Evolutionary conservation across 2,329 filamentous ascomycete species (phyloP), one percentile per base, ranked within the genome.

Genomic region (Colletotrichum limetticola): DNA sequence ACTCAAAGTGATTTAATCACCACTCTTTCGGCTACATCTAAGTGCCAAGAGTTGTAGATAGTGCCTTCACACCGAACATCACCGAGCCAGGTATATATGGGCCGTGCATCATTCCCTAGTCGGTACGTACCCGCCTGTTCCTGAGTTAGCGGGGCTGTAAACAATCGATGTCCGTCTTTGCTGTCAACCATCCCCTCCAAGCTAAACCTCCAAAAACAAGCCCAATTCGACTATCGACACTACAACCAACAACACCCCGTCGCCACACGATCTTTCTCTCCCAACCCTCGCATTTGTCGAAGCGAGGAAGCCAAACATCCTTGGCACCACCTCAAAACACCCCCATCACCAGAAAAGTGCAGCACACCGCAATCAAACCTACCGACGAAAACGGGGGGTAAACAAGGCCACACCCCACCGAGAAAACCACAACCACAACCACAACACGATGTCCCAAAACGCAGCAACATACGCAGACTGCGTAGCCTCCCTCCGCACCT

Each of bases 401-500:
- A 53, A 32, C 53, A 53, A 62, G 32, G n/a, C 19, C 32, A 12
- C 32, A 30, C 49, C 49, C 6, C 28, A 4, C 22, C 49, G 30
- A 30, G 5, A 37, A 35, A 26, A 14, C 28, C 19, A 16, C 22
- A 1, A 37, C 14, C 5, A 2, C 61, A 4, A 35, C 26, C 7
- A 56, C 8, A n/a, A 24, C 35, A 24, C 46, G 3, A 62, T 68
- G 24, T 53, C 70, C 1, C 66, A 71, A n/a, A 71, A 73, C 61
- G 67, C 66, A 35, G 46, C 56, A 57, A 82, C 84, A 42, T 91
- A 91, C 82, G 81, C 81, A 75, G 88, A 90, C 82, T 91, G 89
- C 83, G 90, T 92, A 72, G 80, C 87, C 66, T 89, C 89, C 24
- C 85, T 92, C 26, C 88, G 89, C 78, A 85, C 84, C 60, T 91